phyloP scores from a whole-genome alignment of 2,329 filamentous ascomycete genomes.

The Endocalyx cinctus region DNA sequence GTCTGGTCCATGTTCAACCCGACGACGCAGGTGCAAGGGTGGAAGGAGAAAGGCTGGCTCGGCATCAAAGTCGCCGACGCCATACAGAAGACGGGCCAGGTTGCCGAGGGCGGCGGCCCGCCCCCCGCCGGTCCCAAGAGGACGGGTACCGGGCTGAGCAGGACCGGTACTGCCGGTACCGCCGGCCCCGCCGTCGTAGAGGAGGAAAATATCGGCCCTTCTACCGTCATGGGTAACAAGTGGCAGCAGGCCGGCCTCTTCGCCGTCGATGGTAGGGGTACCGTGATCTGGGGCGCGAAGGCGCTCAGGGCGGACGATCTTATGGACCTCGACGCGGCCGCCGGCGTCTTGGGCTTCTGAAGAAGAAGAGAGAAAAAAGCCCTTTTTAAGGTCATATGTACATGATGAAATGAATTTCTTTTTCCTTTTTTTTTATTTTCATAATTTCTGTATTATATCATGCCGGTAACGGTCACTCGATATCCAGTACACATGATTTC shows the following conservation, averaged over 20 bases:
- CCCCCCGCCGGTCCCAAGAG: constrained; percentile 32
- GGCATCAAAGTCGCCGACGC: constrained; percentile 45
- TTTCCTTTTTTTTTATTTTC: too few relatives aligned
- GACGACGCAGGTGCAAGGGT: constrained; percentile 45
- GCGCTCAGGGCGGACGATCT: constrained; percentile 44
- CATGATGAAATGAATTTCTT: too few relatives aligned
- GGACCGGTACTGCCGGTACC: constrained; percentile 5
- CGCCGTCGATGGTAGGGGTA: constrained; percentile 44
- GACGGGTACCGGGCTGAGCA: constrained; percentile 14
- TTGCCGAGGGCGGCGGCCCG: constrained; percentile 25
- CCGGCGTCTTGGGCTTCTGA: constrained; percentile 22
- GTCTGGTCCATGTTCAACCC: constrained; percentile 52
- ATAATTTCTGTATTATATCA: too few relatives aligned
- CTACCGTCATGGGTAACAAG: constrained; percentile 49
- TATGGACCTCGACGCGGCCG: constrained; percentile 49
- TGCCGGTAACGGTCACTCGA: too few relatives aligned
- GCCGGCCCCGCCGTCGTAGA: neutral
- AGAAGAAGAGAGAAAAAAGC: too few relatives aligned
- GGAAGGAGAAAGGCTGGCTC: constrained; percentile 52
- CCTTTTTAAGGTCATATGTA: too few relatives aligned
- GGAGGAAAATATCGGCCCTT: constrained; percentile 27
- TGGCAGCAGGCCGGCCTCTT: constrained; percentile 52
- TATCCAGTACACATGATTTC: too few relatives aligned
- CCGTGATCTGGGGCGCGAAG: constrained; percentile 47
- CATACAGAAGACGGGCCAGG: constrained; percentile 33